Evolutionary conservation across 176 grass and related monocot genomes (phyloP), one percentile per base, ranked within the genome.

Genomic region (Zoysia pacifica): DNA sequence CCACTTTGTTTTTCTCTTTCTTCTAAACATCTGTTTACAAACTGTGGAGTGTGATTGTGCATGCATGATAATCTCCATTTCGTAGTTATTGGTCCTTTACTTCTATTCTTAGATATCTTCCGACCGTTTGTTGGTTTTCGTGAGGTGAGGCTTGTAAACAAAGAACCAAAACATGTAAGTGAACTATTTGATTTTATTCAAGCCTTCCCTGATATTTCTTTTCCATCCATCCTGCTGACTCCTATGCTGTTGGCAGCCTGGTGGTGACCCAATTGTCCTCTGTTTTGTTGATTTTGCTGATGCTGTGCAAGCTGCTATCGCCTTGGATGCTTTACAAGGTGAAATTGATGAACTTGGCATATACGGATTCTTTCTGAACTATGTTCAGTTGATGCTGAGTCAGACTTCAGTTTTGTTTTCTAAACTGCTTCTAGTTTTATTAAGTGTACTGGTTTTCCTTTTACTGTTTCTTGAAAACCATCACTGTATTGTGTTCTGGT

Each of bases 321-420:
- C 91, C 41, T 69, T 94, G 82, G 91, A 94, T 47, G 91, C 91
- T 78, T 88, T 94, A 86, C 91, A 94, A 94, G 91, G 91, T 94
- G 68, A 83, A 67, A 70, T 50, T 11, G 15, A 58, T 79, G 54
- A 81, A 66, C 67, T 49, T 67, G 75, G 28, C 16, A 74, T 48
- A 44, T 55, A 62, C 53, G 13, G 38, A 75, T 62, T 47, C 14
- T 67, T 63, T 1, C 2, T 72, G 55, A 59, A 61, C 45, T 82
- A 54, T 85, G 42, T 61, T 75, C n/a, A 16, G 48, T 79, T 70
- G 62, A 67, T 5, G 47, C 58, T 52, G 66, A 75, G 4, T 73
- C 15, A 54, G 73, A 55, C 48, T 4, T 74, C 52, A 66, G 9
- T 78, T 56, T 84, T 75, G 16, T 39, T 65, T 78, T 9, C 12